phyloP scores from a whole-genome alignment of 208 protist genomes.

The Acanthamoeba healyi region DNA sequence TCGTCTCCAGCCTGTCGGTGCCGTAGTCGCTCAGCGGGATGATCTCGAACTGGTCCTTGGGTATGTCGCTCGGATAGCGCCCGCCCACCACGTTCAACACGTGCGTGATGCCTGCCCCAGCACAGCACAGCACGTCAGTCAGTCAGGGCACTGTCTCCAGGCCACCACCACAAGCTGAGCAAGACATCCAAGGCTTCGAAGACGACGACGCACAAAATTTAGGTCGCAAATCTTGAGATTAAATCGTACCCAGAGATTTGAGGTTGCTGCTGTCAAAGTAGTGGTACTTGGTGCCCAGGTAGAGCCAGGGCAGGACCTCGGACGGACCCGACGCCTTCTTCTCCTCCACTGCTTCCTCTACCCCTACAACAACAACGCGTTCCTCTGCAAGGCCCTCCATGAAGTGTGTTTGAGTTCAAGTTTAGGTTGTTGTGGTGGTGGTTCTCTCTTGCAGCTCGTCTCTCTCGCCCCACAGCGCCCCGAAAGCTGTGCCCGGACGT shows the following conservation, averaged over 20 bases:
- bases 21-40: slow-evolving; percentile 64
- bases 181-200: neutral
- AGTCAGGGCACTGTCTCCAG: too few species aligned
- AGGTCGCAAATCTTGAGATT: neutral
- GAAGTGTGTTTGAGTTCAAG: too few species aligned
- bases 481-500: too few species aligned
- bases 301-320: slow-evolving; percentile 57
- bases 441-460: too few species aligned
- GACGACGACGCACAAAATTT: neutral
- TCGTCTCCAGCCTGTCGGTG: slow-evolving; percentile 51
- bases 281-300: slow-evolving; percentile 58
- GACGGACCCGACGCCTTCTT: neutral
- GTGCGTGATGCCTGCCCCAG: neutral
- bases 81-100: slow-evolving; percentile 64
- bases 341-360: too few species aligned
- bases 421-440: too few species aligned
- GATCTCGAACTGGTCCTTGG: slow-evolving; percentile 31
- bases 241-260: neutral
- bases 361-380: too few species aligned
- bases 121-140: neutral
- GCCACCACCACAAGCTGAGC: neutral
- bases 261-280: slow-evolving; percentile 11
- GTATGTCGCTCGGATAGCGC: slow-evolving; percentile 50
- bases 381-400: too few species aligned
- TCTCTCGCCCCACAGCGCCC: too few species aligned